Evolutionary conservation across 1,139 yeast genomes (phyloP), one percentile per base, ranked within the genome.

Genomic region (Scheffersomyces parashehatae): DNA sequence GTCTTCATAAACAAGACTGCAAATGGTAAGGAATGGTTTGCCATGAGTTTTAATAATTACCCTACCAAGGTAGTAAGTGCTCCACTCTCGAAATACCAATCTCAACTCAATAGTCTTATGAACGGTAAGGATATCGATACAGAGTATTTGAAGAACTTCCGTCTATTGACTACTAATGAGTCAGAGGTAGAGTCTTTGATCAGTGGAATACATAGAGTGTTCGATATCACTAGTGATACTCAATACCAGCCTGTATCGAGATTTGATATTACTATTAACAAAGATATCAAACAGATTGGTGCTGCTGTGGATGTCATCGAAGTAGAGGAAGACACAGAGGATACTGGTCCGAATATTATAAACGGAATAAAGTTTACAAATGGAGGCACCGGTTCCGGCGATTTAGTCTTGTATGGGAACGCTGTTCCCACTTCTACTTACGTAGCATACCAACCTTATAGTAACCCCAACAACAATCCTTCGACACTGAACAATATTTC

Each of bases 51-150:
- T 51, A 62, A 65, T 26, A 77, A 83, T 53, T 91, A 84, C 57
- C 97, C 97, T 0, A 82, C 95, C 0, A 64, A 90, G 41, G 90
- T 91, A 15, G 82, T 82, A 48, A 80, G 88, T 24, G 95, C 97
- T 0, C 93, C 96, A 0, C 58, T 78, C 3, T 81, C 90, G 0
- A 74, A 76, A 46, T 84, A 81, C 54, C 81, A 81, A 36, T 56
- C 77, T 42, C 44, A 65, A 11, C 56, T 73, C 38, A 63, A 63
- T 49, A 61, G 61, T 37, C 43, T 62, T 15, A 52, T 50, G 16
- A 48, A 51, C 31, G 44, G 47, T 9, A 38, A 41, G 8, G 48
- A 51, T 1, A 51, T 51, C 5, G 54, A 54, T 24, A 43, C 51
- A 11, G 47, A 50, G 5, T 50, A 47, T 34, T 45, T 59, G 34